Conservation (phyloP, 2,329 filamentous ascomycete genomes). For the Ophiostoma himal-ulmi region DNA sequence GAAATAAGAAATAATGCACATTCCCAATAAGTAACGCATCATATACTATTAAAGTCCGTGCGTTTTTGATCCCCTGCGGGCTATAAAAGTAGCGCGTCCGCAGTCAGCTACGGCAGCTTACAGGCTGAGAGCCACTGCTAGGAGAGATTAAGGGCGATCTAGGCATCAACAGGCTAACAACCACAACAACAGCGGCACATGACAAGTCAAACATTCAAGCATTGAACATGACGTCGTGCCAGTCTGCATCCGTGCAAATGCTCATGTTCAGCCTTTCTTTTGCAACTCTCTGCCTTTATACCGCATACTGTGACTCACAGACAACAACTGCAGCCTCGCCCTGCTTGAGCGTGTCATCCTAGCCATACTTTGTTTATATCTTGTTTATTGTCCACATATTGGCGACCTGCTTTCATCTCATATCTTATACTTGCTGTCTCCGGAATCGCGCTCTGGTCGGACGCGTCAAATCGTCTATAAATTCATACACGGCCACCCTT, state of each 20-base stretch:
- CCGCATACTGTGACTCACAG: not conserved
- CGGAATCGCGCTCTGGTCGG: not conserved
- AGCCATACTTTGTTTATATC: not conserved
- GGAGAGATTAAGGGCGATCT: not conserved
- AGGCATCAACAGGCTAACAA: not conserved
- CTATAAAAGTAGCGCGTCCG: not conserved
- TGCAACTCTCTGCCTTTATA: not conserved
- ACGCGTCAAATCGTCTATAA: not conserved
- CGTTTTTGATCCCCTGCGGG: no score
- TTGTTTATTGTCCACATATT: not conserved
- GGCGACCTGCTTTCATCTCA: not conserved
- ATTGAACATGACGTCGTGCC: not conserved
- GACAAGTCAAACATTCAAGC: not conserved
- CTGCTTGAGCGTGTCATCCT: not conserved
- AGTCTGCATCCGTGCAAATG: not conserved
- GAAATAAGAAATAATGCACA: no score
- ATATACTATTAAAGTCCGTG: no score
- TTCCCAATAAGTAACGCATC: no score
- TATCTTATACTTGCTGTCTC: not conserved
- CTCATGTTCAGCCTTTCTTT: not conserved
- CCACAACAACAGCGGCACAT: not conserved
- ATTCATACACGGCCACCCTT: not conserved
- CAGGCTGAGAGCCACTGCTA: no score
- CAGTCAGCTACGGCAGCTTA: no score
- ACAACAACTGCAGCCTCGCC: not conserved